Evolutionary conservation across 805 yeast species (phyloP).

Genomic region (Wickerhamiella brachini): DNA sequence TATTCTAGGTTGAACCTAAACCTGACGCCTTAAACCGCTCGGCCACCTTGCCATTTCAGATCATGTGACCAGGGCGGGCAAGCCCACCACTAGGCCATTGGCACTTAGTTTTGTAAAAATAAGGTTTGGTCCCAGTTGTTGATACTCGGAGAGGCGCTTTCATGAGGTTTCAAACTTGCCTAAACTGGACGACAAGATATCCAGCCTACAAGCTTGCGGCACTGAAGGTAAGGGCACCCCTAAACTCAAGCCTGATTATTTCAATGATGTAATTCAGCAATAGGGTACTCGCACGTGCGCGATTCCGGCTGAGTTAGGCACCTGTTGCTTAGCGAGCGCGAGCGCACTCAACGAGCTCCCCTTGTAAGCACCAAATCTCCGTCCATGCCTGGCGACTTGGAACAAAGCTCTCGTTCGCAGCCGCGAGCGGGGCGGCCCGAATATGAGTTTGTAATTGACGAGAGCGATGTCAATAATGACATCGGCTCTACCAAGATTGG

Average conservation of each 20-base stretch:
- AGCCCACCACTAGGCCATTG: neutral
- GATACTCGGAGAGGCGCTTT: too few relatives aligned
- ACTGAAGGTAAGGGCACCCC: too few relatives aligned
- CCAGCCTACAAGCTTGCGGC: too few relatives aligned
- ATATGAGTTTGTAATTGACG: slow-evolving; percentile 7
- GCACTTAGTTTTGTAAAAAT: neutral
- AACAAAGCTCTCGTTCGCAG: slow-evolving; percentile 1
- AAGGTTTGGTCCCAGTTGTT: neutral
- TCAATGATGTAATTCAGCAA: neutral
- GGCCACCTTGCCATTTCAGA: slow-evolving; percentile 19
- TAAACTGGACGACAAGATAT: too few relatives aligned
- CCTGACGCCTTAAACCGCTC: slow-evolving; percentile 30
- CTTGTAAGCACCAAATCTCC: neutral
- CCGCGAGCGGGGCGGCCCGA: neutral
- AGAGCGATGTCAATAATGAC: neutral
- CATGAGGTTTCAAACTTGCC: too few relatives aligned
- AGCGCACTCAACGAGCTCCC: neutral
- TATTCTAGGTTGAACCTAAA: slow-evolving; percentile 22
- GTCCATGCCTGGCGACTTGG: neutral
- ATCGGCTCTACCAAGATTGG: neutral
- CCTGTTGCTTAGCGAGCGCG: neutral
- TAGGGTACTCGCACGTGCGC: neutral
- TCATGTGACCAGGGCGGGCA: neutral
- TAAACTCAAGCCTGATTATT: too few relatives aligned
- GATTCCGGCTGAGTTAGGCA: too few relatives aligned